Evolutionary conservation across 352 stramenopile species (phyloP).

Genomic region (Globisporangium cederbergense): DNA sequence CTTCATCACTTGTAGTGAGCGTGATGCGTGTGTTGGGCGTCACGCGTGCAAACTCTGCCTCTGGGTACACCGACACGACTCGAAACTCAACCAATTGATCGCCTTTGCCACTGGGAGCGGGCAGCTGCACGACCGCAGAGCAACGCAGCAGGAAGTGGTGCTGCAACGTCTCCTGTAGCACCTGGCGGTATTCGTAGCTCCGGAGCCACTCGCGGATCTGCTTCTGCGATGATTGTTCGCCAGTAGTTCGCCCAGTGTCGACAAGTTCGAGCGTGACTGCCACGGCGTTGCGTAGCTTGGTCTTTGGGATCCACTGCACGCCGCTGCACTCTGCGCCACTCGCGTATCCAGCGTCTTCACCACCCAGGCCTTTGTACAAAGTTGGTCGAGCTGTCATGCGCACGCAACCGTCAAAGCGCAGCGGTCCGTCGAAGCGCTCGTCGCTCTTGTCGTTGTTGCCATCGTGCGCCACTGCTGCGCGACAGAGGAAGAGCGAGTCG

Average conservation of each 20-base stretch:
- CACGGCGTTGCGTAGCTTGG: conserved; percentile 34
- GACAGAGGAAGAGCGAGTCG: conserved; percentile 33
- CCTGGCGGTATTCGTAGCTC: conserved; percentile 34
- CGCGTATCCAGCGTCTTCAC: conserved; percentile 10
- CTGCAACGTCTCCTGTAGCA: conserved; percentile 58
- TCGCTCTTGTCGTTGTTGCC: background rate
- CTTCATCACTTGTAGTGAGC: conserved; percentile 18
- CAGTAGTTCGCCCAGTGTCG: background rate
- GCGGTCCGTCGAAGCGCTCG: conserved; percentile 1
- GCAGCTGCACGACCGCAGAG: conserved; percentile 37
- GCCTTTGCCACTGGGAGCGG: conserved; percentile 18
- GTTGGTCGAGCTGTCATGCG: conserved; percentile 7
- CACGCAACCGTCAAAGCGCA: conserved; percentile 27
- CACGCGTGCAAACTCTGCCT: conserved; percentile 28
- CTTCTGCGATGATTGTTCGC: background rate
- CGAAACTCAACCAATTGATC: conserved; percentile 28
- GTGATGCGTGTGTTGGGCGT: conserved; percentile 51
- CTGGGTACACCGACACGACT: conserved; percentile 49
- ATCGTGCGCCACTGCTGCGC: conserved; percentile 25
- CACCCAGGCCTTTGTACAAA: conserved; percentile 22
- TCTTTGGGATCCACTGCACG: conserved; percentile 45
- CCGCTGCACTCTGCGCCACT: conserved; percentile 7
- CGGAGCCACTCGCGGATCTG: conserved; percentile 15
- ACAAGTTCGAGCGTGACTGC: conserved; percentile 51
- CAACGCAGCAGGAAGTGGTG: conserved; percentile 41